Base-by-base conservation (phyloP, 2,329 filamentous ascomycete genomes). In the Claviceps sorghi region DNA sequence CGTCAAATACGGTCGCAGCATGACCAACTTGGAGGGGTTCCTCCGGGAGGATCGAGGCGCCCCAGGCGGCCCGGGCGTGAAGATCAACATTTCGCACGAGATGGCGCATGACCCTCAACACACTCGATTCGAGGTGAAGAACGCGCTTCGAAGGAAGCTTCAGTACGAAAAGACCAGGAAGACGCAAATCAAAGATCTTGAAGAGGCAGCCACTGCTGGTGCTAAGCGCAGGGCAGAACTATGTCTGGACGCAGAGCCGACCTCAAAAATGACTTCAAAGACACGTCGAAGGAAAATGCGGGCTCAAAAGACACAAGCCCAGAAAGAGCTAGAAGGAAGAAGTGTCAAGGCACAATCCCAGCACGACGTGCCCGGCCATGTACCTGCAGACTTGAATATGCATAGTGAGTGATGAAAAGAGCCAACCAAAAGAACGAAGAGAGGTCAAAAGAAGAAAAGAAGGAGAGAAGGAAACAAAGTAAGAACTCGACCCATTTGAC, bases 21-120 rank as follows among this genome's bases (percentile, higher is more conserved):
- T 64, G 29, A 62, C 65, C 4, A 76, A 77, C 54, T 69, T 95
- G 0, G 89, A 95, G 65, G 90, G 86, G 2, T 79, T 72, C 51
- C 65, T 95, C 22, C 81, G 84, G 57, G 73, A 75, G 50, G 86
- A 93, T 58, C 67, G 67, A 6, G 58, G 59, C 1, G 56, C 60
- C 10, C 70, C 38, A 10, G 55, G 56, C 1, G 56, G 60, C 10
- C 70, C 38, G 9, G 55, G 56, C 9, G 67, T 57, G 8, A 82
- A 78, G 57, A 60, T 88, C n/a, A 72, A 78, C 43, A 70, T 91
- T n/a, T 67, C 67, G 11, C 63, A 75, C 10, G 59, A 86, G 38
- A 65, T 77, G 22, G 55, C 54, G 2, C 56, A 56, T 0, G 65
- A 65, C 9, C 65, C 73, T 34, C 72, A 77, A 7, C 65, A 67